These are phyloP conservation scores for Backusella tarrabulga DNA, from an alignment of 192 early-diverging fungal genomes.

Conservation along the genomic window DNA sequence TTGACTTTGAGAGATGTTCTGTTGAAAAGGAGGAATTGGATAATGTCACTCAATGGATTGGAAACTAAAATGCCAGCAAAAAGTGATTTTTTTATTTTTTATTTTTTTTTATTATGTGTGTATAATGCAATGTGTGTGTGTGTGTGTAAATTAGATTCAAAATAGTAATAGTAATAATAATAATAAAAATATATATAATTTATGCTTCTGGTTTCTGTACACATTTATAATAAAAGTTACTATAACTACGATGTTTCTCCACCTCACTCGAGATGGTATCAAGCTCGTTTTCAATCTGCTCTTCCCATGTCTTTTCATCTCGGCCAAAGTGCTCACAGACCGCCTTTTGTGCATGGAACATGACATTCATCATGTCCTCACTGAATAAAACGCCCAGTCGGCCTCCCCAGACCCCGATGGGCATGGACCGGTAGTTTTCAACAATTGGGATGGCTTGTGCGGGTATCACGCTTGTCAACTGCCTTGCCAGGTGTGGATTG, in stretches of 20 bases:
- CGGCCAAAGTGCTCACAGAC: background rate
- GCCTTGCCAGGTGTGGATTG: slow-evolving; percentile 17
- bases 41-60: slow-evolving; percentile 63
- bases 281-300: background rate
- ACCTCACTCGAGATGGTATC: background rate
- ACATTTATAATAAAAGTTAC: slow-evolving; percentile 6
- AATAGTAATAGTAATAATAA: background rate
- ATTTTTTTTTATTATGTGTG: background rate
- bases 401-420: slow-evolving; percentile 37
- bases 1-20: slow-evolving; percentile 65
- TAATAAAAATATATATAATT: background rate
- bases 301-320: background rate
- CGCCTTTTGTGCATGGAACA: background rate
- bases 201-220: background rate
- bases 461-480: slow-evolving; percentile 17
- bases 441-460: background rate
- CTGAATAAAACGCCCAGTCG: slow-evolving; percentile 26
- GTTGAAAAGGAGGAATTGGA: slow-evolving; percentile 60
- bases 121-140: background rate
- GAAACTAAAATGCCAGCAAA: slow-evolving; percentile 24
- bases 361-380: slow-evolving; percentile 19
- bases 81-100: too few species aligned
- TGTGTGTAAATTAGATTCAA: background rate
- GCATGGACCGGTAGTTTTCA: slow-evolving; percentile 20
- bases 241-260: background rate